Evolutionary conservation across 1,284 basidiomycete species (phyloP).

Genomic region (Ceratobasidium sp.): DNA sequence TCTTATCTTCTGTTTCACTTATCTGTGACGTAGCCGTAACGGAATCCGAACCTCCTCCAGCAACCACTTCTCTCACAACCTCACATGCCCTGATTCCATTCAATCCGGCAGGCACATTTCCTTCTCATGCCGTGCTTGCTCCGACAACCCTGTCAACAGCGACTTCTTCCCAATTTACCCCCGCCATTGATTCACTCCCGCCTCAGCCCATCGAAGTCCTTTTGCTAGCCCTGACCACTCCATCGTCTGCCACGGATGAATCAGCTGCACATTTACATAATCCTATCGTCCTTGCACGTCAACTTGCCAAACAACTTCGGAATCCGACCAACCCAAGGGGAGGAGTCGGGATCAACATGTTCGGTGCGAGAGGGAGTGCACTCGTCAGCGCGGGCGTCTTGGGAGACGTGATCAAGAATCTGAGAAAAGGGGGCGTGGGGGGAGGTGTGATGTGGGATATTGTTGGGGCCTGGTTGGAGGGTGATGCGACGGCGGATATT

Average conservation of each 20-base stretch:
- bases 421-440: background rate
- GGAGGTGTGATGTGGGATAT: constrained; percentile 19
- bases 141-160: constrained; percentile 1
- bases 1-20: background rate
- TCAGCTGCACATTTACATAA: background rate
- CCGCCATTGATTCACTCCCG: background rate
- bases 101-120: background rate
- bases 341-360: constrained; percentile 3
- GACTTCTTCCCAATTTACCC: background rate
- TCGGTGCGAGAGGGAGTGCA: background rate
- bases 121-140: background rate
- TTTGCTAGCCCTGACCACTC: background rate
- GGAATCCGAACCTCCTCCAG: background rate
- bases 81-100: background rate
- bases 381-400: constrained; percentile 4
- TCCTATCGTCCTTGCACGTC: background rate
- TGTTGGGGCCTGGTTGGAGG: constrained; percentile 9
- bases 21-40: background rate
- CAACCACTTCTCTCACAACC: background rate
- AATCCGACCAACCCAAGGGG: background rate
- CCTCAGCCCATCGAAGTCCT: constrained; percentile 12
- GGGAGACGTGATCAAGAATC: background rate
- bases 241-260: background rate
- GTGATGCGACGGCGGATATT: background rate
- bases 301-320: constrained; percentile 15